phyloP scores from a whole-genome alignment of 2,329 filamentous ascomycete species.

The Xylaria polymorpha region DNA sequence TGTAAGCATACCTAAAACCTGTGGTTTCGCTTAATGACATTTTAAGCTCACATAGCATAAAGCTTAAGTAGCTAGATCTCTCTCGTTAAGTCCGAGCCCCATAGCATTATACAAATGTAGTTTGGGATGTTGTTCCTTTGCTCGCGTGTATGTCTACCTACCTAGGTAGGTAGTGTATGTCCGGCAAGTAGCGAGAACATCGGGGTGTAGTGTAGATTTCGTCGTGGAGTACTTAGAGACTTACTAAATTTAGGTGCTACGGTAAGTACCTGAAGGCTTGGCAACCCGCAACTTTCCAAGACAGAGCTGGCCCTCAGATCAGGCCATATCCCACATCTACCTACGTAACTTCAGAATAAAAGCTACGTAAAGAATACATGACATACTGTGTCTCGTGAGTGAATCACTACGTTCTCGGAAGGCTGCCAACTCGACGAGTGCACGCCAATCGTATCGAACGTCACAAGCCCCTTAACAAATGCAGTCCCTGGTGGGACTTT shows the following conservation, averaged over 20 bases:
- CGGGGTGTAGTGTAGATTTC: background rate
- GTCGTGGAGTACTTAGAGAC: background rate
- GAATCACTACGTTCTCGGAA: background rate
- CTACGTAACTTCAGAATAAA: background rate
- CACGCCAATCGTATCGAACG: background rate
- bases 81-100: background rate
- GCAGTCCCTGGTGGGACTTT: conserved; percentile 12
- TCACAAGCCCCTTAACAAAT: background rate
- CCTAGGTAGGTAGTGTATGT: too few relatives aligned
- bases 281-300: conserved; percentile 12
- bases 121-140: background rate
- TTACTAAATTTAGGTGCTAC: conserved; percentile 18
- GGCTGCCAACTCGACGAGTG: background rate
- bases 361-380: background rate
- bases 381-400: background rate
- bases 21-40: background rate
- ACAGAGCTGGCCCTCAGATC: conserved; percentile 9
- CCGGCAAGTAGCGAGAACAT: background rate
- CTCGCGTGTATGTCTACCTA: background rate
- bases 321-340: conserved; percentile 15
- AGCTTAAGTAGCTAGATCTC: background rate
- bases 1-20: background rate
- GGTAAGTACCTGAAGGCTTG: background rate
- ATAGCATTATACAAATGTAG: background rate
- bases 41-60: background rate